A percentile compares a stretch with the other conserved stretches of the same genome.
Evolutionary conservation across 2,329 filamentous ascomycete species (phyloP).

Genomic region (Neoarthrinium moseri): DNA sequence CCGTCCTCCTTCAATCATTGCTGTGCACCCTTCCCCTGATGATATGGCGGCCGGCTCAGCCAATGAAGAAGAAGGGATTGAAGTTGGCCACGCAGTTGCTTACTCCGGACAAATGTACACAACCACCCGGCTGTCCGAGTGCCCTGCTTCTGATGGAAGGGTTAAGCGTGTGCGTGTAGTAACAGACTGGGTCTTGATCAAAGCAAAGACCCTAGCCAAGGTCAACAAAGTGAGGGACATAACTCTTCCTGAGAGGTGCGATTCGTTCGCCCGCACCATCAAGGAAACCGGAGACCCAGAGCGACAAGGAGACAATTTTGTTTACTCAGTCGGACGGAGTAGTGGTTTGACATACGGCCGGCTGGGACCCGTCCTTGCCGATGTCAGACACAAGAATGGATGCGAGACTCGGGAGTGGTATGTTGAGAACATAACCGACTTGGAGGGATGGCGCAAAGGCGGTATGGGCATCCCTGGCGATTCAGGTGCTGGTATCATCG

Average conservation of each 20-base stretch:
- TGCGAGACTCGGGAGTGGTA: constrained; percentile 11
- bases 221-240: constrained; percentile 12
- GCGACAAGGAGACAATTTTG: background rate
- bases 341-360: constrained; percentile 12
- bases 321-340: constrained; percentile 11
- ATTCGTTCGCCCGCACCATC: constrained; percentile 9
- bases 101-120: constrained; percentile 13
- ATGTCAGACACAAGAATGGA: background rate
- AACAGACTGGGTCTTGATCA: constrained; percentile 14
- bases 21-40: constrained; percentile 12
- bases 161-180: too few relatives aligned
- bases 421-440: constrained; percentile 7
- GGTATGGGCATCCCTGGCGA: constrained; percentile 13
- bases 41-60: constrained; percentile 8
- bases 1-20: constrained; percentile 6
- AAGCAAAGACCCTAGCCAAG: background rate
- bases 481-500: constrained; percentile 13
- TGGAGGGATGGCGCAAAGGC: constrained; percentile 8
- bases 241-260: background rate
- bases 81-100: constrained; percentile 2
- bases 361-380: constrained; percentile 1
- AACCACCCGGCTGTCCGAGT: constrained; percentile 10
- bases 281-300: constrained; percentile 6
- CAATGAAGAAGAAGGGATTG: background rate
- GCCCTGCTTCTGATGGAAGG: too few relatives aligned